Conservation (phyloP, 805 yeast genomes). For the Cyberlindnera amylophila region DNA sequence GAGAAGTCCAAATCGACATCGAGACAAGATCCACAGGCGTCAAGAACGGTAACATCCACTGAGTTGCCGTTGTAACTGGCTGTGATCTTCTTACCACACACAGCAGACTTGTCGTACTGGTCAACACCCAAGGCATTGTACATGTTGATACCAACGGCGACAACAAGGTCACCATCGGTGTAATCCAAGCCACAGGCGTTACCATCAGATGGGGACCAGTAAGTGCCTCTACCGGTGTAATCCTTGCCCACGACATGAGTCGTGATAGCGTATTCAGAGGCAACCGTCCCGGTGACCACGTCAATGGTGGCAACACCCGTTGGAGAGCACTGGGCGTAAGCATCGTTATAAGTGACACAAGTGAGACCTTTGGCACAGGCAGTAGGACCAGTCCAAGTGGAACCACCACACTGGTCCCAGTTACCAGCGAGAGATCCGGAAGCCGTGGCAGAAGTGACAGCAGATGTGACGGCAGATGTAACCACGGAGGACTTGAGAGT, state of each 20-base stretch:
- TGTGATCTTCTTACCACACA: not conserved
- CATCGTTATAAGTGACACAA: constrained; percentile 21
- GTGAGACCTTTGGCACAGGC: constrained; percentile 21
- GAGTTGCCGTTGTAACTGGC: not conserved
- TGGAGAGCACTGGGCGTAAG: constrained; percentile 24
- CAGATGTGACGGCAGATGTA: not conserved
- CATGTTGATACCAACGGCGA: not conserved
- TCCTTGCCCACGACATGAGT: not conserved
- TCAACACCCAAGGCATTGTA: not conserved
- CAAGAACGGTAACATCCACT: not conserved
- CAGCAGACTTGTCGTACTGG: not conserved
- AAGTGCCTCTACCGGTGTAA: not conserved
- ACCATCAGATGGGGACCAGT: constrained; percentile 1
- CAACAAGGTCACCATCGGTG: not conserved
- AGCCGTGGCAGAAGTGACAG: not conserved
- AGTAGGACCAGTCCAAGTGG: constrained; percentile 2
- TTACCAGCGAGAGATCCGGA: not conserved
- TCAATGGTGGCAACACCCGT: not conserved
- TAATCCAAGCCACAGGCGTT: not conserved
- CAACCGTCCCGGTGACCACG: not conserved
- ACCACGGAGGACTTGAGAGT: not conserved
- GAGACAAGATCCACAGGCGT: not conserved
- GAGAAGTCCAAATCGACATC: constrained; percentile 1
- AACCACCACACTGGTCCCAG: constrained; percentile 8
- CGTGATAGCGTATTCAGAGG: not conserved